Evolutionary conservation across 345 rosid species (phyloP).

Genomic region (Anastatica hierochuntica): DNA sequence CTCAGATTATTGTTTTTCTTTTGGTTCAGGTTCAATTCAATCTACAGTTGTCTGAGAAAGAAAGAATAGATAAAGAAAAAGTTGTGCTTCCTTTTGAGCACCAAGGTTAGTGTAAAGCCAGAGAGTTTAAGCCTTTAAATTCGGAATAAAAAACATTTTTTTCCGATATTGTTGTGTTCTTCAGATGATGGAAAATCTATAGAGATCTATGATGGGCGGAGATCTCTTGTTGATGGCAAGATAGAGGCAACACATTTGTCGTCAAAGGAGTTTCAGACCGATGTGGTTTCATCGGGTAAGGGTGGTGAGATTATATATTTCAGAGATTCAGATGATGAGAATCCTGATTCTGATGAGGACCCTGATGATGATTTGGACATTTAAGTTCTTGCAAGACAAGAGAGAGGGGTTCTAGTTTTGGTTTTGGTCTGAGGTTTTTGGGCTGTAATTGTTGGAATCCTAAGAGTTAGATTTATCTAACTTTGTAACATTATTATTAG

Average conservation of each 20-base stretch:
- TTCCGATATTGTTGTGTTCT: background rate
- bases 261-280: constrained; percentile 22
- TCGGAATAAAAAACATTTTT: background rate
- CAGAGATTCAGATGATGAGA: constrained; percentile 93
- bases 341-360: constrained; percentile 93
- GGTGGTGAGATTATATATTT: constrained; percentile 74
- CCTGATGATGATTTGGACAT: constrained; percentile 96
- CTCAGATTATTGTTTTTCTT: constrained; percentile 14
- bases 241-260: constrained; percentile 26
- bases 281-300: constrained; percentile 26
- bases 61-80: constrained; percentile 59
- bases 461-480: constrained; percentile 1
- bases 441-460: background rate
- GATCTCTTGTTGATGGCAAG: constrained; percentile 36
- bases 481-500: constrained; percentile 1
- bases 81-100: constrained; percentile 96
- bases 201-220: constrained; percentile 76
- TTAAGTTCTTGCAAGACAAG: constrained; percentile 11
- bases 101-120: constrained; percentile 46
- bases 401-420: background rate
- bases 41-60: constrained; percentile 72
- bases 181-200: constrained; percentile 63
- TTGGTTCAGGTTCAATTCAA: constrained; percentile 69
- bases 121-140: background rate
- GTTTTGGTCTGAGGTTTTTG: background rate